Percentiles rank a stretch among this genome's conserved stretches.
These are phyloP conservation scores for Beauveria rudraprayagi DNA, from an alignment of 2,329 filamentous ascomycete genomes.

Conservation along the genomic window DNA sequence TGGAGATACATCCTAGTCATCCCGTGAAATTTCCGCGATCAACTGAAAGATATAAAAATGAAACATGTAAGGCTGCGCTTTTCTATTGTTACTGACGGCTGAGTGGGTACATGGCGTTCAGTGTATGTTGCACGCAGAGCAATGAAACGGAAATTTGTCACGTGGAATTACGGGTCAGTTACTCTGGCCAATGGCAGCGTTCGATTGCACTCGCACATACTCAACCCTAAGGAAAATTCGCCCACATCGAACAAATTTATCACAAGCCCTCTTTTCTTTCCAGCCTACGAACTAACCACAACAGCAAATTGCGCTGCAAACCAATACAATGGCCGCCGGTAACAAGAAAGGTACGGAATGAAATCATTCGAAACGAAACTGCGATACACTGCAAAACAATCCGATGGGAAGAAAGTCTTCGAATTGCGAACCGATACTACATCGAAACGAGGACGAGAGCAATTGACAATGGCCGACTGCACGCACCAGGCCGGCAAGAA, in stretches of 20 bases:
- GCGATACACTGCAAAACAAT: background rate
- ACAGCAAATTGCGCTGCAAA: constrained; percentile 19
- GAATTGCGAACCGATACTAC: background rate
- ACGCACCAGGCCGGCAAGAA: background rate
- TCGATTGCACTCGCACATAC: background rate
- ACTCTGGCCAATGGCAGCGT: constrained; percentile 1
- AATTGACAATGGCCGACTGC: background rate
- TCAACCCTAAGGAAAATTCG: constrained; percentile 21
- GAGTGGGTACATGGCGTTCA: background rate
- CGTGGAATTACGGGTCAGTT: constrained; percentile 8
- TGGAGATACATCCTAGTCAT: background rate
- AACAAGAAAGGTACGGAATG: constrained; percentile 41
- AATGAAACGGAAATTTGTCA: constrained; percentile 9
- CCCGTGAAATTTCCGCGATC: background rate
- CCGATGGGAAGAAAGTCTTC: constrained; percentile 4
- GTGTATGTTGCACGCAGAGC: background rate
- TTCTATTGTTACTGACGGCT: background rate
- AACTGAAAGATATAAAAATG: too few relatives aligned
- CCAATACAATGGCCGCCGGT: constrained; percentile 27
- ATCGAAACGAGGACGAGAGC: constrained; percentile 1
- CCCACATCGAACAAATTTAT: constrained; percentile 17
- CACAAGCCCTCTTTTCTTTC: constrained; percentile 2
- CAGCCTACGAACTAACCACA: constrained; percentile 19
- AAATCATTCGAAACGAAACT: constrained; percentile 13
- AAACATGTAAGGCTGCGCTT: constrained; percentile 5